Evolutionary conservation across 768 basidiomycete genomes (phyloP).

Genomic region (Rhizopogon vesiculosus): DNA sequence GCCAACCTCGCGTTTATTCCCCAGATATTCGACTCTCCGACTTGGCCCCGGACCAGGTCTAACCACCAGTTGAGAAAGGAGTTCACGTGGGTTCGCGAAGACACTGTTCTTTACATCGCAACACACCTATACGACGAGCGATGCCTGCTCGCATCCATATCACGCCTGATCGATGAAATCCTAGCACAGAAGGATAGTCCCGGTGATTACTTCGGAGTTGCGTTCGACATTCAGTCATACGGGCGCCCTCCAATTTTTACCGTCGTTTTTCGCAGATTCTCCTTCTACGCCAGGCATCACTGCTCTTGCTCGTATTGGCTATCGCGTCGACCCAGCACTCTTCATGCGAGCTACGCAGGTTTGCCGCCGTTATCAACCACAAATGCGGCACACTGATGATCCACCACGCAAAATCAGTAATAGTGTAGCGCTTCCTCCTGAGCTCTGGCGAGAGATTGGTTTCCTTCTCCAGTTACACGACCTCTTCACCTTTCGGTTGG

Average conservation of each 20-base stretch:
- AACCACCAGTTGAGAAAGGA: not conserved
- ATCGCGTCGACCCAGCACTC: conserved; percentile 1
- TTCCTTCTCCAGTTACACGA: not conserved
- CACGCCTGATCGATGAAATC: not conserved
- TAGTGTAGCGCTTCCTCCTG: not conserved
- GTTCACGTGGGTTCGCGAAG: not conserved
- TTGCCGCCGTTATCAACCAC: too few relatives aligned
- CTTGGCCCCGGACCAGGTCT: too few relatives aligned
- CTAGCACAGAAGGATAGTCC: not conserved
- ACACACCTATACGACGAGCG: conserved; percentile 20
- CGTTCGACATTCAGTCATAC: not conserved
- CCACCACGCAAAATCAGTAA: not conserved
- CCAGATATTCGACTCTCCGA: not conserved
- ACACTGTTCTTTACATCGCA: conserved; percentile 2
- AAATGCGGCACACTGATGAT: not conserved
- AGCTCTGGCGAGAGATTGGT: not conserved
- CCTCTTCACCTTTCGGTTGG: not conserved
- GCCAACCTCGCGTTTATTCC: not conserved
- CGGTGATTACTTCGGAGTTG: not conserved
- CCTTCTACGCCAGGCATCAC: conserved; percentile 2
- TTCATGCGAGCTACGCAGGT: not conserved
- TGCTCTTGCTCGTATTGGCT: not conserved
- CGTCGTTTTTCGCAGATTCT: not conserved
- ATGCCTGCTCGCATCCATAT: not conserved
- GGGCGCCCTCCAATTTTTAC: not conserved